Evolutionary conservation across 192 early-diverging fungal species (phyloP), one percentile per base, ranked within the genome.

Genomic region (Geranomyces michiganensis): DNA sequence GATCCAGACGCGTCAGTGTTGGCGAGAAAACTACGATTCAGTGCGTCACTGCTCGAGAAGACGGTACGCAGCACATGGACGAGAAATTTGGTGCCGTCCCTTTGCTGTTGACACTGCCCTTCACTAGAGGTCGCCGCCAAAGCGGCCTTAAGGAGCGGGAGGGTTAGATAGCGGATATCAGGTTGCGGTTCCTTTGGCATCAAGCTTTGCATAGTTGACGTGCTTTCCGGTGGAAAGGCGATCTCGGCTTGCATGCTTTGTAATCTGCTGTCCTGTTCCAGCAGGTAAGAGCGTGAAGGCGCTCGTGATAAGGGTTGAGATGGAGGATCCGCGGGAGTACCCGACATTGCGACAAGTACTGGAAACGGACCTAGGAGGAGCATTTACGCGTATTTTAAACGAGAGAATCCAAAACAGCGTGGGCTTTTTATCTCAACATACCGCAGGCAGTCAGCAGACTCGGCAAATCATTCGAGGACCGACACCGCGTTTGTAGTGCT

Each of bases 1-100:
- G 17, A 7, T 4, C 13, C 43, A 17, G 22, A 19, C 2, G 19
- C 58, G 45, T 58, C 72, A 7, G 27, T 48, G 14, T 31, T 32
- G 9, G n/a, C 63, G 47, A 81, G 65, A 72, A 84, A 84, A 47
- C 78, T 80, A 5, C 48, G 36, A 58, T 73, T 76, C 31, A 84
- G 58, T 27, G 80, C 75, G 8, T 82, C 76, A 21, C 64, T 49
- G 66, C 72, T 76, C 2, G 80, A 79, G 65, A 82, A 84, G 12
- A 80, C 73, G 1, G 67, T 74, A 26, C 67, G 33, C 29, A 84
- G 27, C 9, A 73, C 68, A 51, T 81, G 79, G 17, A 81, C 56
- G 19, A 84, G 68, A 29, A 70, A 73, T 1, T 59, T 43, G 0
- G 72, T 41, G 48, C 76, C 73, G 17, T 15, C 24, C 7, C 12